phyloP scores from a whole-genome alignment of 1,284 basidiomycete species.

The Pascua guehoae region DNA sequence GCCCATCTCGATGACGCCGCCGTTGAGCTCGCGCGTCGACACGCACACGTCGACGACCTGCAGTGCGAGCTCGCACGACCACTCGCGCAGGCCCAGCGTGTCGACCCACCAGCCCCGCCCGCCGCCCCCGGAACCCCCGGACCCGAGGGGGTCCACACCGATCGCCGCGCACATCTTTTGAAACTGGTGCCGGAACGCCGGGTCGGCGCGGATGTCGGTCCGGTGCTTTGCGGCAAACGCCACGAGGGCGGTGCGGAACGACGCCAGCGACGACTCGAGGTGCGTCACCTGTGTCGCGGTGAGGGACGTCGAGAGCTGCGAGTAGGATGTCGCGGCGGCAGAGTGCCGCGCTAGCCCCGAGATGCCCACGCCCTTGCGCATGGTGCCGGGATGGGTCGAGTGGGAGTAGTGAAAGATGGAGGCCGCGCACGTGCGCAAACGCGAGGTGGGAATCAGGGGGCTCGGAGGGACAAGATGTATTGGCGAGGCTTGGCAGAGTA shows the following conservation, averaged over 20 bases:
- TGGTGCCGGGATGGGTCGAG: constrained; percentile 14
- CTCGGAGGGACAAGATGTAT: no score
- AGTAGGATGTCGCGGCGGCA: constrained; percentile 57
- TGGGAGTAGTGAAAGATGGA: no score
- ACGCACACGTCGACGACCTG: constrained; percentile 97
- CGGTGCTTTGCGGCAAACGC: constrained; percentile 80
- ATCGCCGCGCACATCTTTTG: constrained; percentile 94
- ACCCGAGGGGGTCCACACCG: constrained; percentile 90
- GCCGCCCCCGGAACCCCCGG: constrained; percentile 38
- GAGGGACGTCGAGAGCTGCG: constrained; percentile 72
- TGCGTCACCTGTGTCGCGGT: constrained; percentile 71
- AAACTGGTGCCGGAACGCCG: constrained; percentile 85
- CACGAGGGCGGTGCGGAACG: constrained; percentile 76
- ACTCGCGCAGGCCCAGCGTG: constrained; percentile 79
- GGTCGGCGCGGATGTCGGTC: constrained; percentile 77
- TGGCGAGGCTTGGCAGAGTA: no score
- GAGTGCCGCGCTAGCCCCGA: constrained; percentile 52
- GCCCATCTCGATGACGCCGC: constrained; percentile 83
- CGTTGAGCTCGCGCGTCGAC: constrained; percentile 79
- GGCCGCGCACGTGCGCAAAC: no score
- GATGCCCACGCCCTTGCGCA: constrained; percentile 54
- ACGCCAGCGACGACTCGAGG: constrained; percentile 74
- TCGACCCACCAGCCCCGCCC: constrained; percentile 71
- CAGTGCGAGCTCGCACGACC: constrained; percentile 92
- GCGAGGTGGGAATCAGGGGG: no score